These are phyloP conservation scores for Kodamaea jinghongensis DNA, from an alignment of 805 yeast genomes.

Conservation along the genomic window DNA sequence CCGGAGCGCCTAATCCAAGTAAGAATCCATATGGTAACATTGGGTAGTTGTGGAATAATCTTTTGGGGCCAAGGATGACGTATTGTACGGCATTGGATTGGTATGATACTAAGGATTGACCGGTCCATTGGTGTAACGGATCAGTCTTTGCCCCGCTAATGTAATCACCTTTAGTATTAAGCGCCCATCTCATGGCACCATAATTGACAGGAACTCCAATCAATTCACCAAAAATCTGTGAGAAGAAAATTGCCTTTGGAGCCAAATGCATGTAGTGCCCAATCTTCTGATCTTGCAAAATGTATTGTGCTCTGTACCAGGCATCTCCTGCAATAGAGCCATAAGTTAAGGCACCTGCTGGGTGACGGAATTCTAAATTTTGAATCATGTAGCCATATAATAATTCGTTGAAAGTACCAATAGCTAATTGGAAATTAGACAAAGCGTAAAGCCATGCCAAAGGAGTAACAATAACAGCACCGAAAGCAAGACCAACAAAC, in stretches of 20 bases:
- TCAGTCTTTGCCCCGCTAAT: conserved; percentile 19
- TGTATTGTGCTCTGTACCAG: conserved; percentile 25
- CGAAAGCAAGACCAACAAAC: conserved; percentile 20
- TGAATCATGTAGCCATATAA: conserved; percentile 20
- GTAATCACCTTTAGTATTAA: conserved; percentile 18
- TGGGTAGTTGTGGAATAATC: conserved; percentile 22
- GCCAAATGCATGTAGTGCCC: conserved; percentile 27
- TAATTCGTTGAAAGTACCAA: conserved; percentile 25
- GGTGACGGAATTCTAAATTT: conserved; percentile 15
- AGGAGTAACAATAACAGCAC: conserved; percentile 25
- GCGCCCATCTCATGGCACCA: conserved; percentile 22
- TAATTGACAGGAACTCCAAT: conserved; percentile 26
- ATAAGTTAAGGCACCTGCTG: conserved; percentile 23
- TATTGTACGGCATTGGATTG: conserved; percentile 26
- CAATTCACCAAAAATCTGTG: conserved; percentile 24
- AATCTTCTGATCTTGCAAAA: conserved; percentile 22
- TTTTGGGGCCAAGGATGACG: conserved; percentile 22
- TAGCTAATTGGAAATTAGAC: conserved; percentile 26
- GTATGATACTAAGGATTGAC: conserved; percentile 18
- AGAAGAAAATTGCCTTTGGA: conserved; percentile 20
- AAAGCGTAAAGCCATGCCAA: conserved; percentile 26
- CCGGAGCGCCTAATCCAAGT: conserved; percentile 19
- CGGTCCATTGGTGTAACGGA: conserved; percentile 28
- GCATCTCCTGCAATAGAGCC: conserved; percentile 26
- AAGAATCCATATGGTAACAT: conserved; percentile 23